Evolutionary conservation across 2,329 filamentous ascomycete genomes (phyloP), one percentile per base, ranked within the genome.

Genomic region (Grosmannia clavigera): DNA sequence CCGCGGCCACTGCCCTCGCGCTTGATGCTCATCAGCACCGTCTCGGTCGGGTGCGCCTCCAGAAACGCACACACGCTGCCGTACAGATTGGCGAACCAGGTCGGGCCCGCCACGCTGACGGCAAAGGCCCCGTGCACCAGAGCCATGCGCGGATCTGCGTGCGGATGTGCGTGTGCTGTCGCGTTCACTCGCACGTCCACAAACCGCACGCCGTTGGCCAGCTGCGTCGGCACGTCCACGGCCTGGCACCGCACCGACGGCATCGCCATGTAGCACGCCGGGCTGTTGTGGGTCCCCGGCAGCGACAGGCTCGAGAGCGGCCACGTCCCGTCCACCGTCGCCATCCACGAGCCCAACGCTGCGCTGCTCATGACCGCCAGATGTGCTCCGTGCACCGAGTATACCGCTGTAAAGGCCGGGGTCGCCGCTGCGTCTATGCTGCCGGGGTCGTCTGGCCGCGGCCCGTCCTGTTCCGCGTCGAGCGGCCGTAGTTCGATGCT

Each of bases 231-330:
- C 5, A 95, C 80, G 62, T 82, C 78, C 22, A 92, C 90, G 40
- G 88, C 86, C 74, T 99, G 94, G 73, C 94, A 97, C 48, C 94
- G 87, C 31, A 97, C 94, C 1, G 90, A 95, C 1, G 94, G 94
- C 5, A 96, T 81, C 14, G 94, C 92, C 56, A 83, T 81, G 76
- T 95, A 81, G 74, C 83, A 87, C 11, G 92, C 95, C 7, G 94
- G 90, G 22, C 88, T 90, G 75, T 99, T 97, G 77, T 99, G 94
- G 0, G 94, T 96, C 64, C 94, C 94, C 0, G 94, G 94, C 64
- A 97, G 94, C 57, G 88, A 94, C 57, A 99, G 82, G 3, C 86
- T 81, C 1, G 89, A 88, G 5, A 97, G 77, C 1, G 90, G 84
- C 58, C 83, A 86, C 25, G 84, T 79, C 67, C 92, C 82, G 62